Evolutionary conservation across 306 rosid genomes (phyloP).

Genomic region (Pterocarpus santalinus): DNA sequence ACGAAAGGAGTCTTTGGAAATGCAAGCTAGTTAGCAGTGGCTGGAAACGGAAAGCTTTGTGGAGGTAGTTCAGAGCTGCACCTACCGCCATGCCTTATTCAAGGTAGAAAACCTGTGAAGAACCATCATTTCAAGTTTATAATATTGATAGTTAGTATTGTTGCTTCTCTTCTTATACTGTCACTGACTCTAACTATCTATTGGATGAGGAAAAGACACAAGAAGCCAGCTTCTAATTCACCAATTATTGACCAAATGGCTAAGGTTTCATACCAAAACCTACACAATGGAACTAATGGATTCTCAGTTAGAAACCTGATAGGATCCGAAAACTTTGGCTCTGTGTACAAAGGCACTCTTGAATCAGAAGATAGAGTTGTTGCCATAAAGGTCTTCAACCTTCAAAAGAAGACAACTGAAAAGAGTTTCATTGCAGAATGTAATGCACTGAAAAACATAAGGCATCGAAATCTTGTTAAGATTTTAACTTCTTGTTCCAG

Average conservation of each 20-base stretch:
- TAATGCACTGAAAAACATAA: conserved; percentile 32
- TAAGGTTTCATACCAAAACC: conserved; percentile 39
- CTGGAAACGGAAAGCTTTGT: conserved; percentile 42
- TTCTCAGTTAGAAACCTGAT: conserved; percentile 35
- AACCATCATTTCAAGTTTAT: conserved; percentile 20
- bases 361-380: conserved; percentile 22
- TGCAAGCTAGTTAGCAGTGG: neutral
- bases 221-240: neutral
- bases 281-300: conserved; percentile 32
- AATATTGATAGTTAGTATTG: conserved; percentile 2
- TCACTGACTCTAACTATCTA: neutral
- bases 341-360: conserved; percentile 43
- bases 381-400: conserved; percentile 52
- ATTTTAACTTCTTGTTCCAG: conserved; percentile 49
- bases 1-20: conserved; percentile 51
- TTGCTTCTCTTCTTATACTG: conserved; percentile 8
- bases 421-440: conserved; percentile 48
- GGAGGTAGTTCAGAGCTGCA: conserved; percentile 45
- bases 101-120: conserved; percentile 32
- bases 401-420: conserved; percentile 43
- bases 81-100: conserved; percentile 32
- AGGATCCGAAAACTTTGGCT: conserved; percentile 40
- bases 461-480: conserved; percentile 46
- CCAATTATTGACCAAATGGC: neutral
- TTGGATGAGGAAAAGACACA: conserved; percentile 15